Evolutionary conservation across 2,329 filamentous ascomycete species (phyloP), one percentile per base, ranked within the genome.

Genomic region (Colletotrichum musae): DNA sequence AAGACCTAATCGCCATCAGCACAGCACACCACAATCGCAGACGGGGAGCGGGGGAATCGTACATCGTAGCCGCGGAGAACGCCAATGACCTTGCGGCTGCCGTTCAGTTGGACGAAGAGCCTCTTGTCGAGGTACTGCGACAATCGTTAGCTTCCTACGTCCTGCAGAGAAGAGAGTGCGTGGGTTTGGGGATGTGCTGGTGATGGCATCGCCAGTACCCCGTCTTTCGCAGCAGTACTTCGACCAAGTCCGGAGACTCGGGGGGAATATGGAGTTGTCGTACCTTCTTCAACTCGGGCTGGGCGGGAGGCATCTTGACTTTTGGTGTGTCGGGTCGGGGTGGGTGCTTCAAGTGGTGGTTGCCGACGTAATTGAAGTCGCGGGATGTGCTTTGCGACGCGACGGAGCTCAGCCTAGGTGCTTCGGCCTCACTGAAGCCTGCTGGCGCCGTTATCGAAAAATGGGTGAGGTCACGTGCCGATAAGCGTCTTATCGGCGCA

Each of bases 201-300:
- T 5, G 15, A n/a, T n/a, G 41, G 10, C 47, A 50, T 39, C 16
- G 21, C 13, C 45, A 43, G 53, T 45, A 47, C n/a, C 50, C 47
- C 60, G 28, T 45, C 41, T 21, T 18, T 24, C 48, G 32, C 26
- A n/a, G 21, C 54, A 58, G 61, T 68, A 58, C 65, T 50, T 65
- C 67, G 26, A 61, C 61, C 63, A 62, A 53, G 67, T 60, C 63
- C 24, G 67, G 64, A 61, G 56, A 68, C 50, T 70, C 56, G 36
- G 61, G 61, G 60, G 61, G 41, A 53, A 79, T 79, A 68, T n/a
- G 32, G 62, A 24, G 21, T 9, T 51, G 51, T 18, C 74, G 28
- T 84, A 97, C 96, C 91, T 98, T 99, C 86, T 98, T 99, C 72
- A 99, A 90, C 86, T 99, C 97, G 77, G 96, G 96, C 85, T 98